Conservation (phyloP, 202 grass and related monocot species). For the Sporobolus alterniflorus region DNA sequence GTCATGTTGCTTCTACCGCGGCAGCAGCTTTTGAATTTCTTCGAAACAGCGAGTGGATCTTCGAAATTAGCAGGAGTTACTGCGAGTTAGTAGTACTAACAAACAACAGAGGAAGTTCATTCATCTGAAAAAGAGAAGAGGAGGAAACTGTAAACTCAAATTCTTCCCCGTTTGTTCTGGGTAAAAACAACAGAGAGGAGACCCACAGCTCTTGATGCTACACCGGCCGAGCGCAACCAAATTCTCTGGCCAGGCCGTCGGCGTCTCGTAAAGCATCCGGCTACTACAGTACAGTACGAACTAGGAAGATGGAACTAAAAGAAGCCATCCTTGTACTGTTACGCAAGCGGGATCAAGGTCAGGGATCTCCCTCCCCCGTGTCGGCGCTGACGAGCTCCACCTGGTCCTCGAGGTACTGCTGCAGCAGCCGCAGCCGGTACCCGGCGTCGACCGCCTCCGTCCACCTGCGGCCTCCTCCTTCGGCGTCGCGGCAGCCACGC, state of each 20-base stretch:
- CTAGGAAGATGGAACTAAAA: background rate
- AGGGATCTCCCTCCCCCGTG: background rate
- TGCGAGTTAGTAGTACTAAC: too few relatives aligned
- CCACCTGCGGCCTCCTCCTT: background rate
- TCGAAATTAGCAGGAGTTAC: too few relatives aligned
- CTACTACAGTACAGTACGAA: background rate
- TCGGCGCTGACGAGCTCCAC: slow-evolving; percentile 35
- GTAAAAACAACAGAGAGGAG: background rate
- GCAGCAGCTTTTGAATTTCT: background rate
- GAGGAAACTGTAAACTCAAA: too few relatives aligned
- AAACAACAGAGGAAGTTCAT: background rate
- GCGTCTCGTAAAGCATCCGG: background rate
- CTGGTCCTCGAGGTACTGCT: slow-evolving; percentile 60
- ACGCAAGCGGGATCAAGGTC: too few relatives aligned
- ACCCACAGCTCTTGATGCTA: background rate
- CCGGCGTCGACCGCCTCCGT: background rate
- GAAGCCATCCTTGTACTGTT: too few relatives aligned
- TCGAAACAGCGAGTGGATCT: background rate
- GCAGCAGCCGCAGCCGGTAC: slow-evolving; percentile 38
- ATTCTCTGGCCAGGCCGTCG: background rate
- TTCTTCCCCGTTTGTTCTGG: background rate
- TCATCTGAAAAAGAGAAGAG: background rate
- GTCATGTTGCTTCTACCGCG: background rate
- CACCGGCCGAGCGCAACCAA: background rate
- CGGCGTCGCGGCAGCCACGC: background rate